Evolutionary conservation across 495 filamentous ascomycete species (phyloP), one percentile per base, ranked within the genome.

Genomic region (Tuber indicum): DNA sequence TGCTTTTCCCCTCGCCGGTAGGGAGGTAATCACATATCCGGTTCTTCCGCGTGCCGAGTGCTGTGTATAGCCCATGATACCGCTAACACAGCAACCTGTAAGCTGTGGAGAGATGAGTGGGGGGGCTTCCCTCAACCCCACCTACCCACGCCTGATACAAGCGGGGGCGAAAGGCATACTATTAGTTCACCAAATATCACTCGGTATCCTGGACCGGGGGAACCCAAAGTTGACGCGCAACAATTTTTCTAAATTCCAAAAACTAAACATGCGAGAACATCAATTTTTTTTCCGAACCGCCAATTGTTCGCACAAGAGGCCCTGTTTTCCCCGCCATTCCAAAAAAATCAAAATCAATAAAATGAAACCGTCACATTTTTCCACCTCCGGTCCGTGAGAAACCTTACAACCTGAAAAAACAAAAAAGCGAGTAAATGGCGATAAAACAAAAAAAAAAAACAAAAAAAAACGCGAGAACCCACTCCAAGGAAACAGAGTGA

Each of bases 401-500:
- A 66, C 58, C 58, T 66, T 5, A 17, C 26, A 66, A 4, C 58
- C n/a, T 7, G n/a, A n/a, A 66, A 66, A 32, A 66, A 32, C 12
- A 17, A 32, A 32, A 62, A 66, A 16, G 58, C n/a, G 4, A 32
- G 26, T 32, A 32, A 66, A 66, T 2, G 7, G 21, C 0, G 0
- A 58, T 12, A 26, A 26, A 62, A 1, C 21, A 52, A 52, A 52
- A 41, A 5, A 17, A 32, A 32, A 16, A 32, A 32, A 1, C 7
- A 32, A 16, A n/a, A 66, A 12, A 5, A 10, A 62, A 32, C 9
- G 12, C 1, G 26, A 26, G 12, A 66, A 66, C 58, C 26, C n/a
- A 66, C 58, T 66, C 58, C 14, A 66, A 66, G 26, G 26, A 66
- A 66, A 66, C 58, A 66, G 58, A 66, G 58, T 66, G 58, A 66